phyloP scores from a whole-genome alignment of 192 early-diverging fungal species.

The Geranomyces variabilis region DNA sequence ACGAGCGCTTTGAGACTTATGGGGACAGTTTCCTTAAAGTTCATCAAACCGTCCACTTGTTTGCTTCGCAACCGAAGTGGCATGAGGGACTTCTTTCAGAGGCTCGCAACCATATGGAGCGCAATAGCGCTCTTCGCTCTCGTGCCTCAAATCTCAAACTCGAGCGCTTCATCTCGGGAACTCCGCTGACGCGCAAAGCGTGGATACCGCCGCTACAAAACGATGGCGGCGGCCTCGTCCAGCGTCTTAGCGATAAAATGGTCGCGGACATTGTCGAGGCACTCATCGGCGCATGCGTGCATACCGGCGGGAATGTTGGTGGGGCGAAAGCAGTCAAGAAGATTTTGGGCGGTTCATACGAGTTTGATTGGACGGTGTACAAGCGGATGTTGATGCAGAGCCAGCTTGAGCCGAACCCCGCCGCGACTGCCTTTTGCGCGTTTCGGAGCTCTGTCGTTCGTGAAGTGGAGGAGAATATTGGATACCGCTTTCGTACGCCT shows the following conservation, averaged over 20 bases:
- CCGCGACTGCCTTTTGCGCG: background rate
- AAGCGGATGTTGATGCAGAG: background rate
- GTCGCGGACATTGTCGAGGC: constrained; percentile 89
- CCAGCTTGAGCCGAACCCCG: background rate
- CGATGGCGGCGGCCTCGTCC: background rate
- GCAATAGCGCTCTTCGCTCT: constrained; percentile 17
- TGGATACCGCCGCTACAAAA: constrained; percentile 27
- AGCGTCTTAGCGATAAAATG: constrained; percentile 75
- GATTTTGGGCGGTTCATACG: constrained; percentile 40
- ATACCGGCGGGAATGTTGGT: constrained; percentile 50
- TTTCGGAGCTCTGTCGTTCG: background rate
- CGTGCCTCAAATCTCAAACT: constrained; percentile 7
- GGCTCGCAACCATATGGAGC: constrained; percentile 20
- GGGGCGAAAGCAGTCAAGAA: constrained; percentile 36
- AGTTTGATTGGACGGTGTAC: constrained; percentile 38
- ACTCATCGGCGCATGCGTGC: constrained; percentile 74
- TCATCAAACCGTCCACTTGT: constrained; percentile 71
- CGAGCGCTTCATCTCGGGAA: constrained; percentile 25
- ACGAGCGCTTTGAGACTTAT: constrained; percentile 87
- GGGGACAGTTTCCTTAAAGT: constrained; percentile 91
- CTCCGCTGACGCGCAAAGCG: constrained; percentile 4
- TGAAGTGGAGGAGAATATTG: constrained; percentile 37
- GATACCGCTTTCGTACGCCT: constrained; percentile 73
- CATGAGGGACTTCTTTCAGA: constrained; percentile 35
- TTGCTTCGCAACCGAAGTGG: constrained; percentile 66